Percentiles rank a stretch among this genome's conserved stretches.
Conservation (phyloP, 306 rosid species). For the Hippophae gyantsensis region DNA sequence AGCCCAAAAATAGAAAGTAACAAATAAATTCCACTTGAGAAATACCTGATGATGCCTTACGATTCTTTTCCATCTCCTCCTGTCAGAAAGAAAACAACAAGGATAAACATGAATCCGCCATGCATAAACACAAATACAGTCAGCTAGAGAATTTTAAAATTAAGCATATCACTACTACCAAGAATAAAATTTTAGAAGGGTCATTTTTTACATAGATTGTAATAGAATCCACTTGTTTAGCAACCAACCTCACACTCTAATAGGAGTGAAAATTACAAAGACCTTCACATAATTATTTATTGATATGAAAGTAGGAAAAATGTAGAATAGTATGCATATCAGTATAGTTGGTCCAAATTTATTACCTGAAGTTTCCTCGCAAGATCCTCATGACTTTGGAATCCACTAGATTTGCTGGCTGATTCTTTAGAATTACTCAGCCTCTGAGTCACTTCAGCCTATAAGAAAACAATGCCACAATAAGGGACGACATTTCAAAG, state of each 20-base stretch:
- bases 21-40: background rate
- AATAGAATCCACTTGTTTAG: too few species aligned
- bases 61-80: slow-evolving; percentile 57
- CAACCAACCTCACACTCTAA: too few species aligned
- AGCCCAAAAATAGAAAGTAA: too few species aligned
- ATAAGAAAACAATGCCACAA: slow-evolving; percentile 18
- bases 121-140: background rate
- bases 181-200: too few species aligned
- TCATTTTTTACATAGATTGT: too few species aligned
- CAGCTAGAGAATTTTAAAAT: background rate
- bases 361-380: slow-evolving; percentile 85
- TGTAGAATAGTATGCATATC: too few species aligned
- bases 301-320: too few species aligned
- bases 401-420: slow-evolving; percentile 51
- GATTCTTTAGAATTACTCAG: slow-evolving; percentile 70
- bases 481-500: slow-evolving; percentile 8
- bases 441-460: slow-evolving; percentile 97
- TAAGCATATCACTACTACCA: too few species aligned
- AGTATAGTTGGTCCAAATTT: too few species aligned
- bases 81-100: slow-evolving; percentile 9
- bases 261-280: too few species aligned
- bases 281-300: too few species aligned
- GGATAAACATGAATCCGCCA: background rate
- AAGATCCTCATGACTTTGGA: slow-evolving; percentile 90
- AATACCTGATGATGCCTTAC: slow-evolving; percentile 46